phyloP scores from a whole-genome alignment of 495 filamentous ascomycete species.

The Penicillium lagena region DNA sequence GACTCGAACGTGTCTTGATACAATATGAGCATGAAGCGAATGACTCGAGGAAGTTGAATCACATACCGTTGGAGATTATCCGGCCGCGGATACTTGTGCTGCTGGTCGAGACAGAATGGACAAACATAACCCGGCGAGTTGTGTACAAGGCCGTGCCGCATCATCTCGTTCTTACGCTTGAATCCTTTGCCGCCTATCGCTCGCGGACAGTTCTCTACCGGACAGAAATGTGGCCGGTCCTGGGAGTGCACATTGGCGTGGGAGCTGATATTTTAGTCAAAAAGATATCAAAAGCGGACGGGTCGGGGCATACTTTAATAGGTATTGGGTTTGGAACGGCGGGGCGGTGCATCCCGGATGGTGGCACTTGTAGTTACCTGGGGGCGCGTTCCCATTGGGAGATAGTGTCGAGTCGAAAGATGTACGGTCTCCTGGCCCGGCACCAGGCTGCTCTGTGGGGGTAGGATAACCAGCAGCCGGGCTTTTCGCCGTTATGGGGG shows the following conservation, averaged over 20 bases:
- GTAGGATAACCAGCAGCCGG: conserved; percentile 36
- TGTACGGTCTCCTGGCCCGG: conserved; percentile 16
- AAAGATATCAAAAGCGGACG: not conserved
- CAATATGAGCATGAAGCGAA: too few relatives aligned
- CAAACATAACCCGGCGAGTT: conserved; percentile 95
- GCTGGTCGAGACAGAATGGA: conserved; percentile 90
- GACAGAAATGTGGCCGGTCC: conserved; percentile 85
- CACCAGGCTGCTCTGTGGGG: conserved; percentile 29
- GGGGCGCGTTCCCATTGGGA: conserved; percentile 16
- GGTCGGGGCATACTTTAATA: conserved; percentile 55
- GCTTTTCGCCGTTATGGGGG: conserved; percentile 25
- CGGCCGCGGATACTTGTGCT: conserved; percentile 94
- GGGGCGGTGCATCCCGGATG: conserved; percentile 70
- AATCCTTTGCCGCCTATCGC: conserved; percentile 86
- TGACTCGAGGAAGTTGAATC: not conserved
- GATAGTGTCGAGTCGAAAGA: conserved; percentile 14
- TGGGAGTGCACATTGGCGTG: conserved; percentile 96
- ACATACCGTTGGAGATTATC: conserved; percentile 93
- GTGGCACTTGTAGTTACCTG: conserved; percentile 53
- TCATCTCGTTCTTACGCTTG: conserved; percentile 99
- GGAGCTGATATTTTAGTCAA: conserved; percentile 55
- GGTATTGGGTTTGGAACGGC: conserved; percentile 90
- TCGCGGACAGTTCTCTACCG: conserved; percentile 70
- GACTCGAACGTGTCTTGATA: conserved; percentile 71
- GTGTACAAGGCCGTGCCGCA: conserved; percentile 91